Conservation (phyloP, 768 basidiomycete genomes). For the Polyporus arcularius region DNA sequence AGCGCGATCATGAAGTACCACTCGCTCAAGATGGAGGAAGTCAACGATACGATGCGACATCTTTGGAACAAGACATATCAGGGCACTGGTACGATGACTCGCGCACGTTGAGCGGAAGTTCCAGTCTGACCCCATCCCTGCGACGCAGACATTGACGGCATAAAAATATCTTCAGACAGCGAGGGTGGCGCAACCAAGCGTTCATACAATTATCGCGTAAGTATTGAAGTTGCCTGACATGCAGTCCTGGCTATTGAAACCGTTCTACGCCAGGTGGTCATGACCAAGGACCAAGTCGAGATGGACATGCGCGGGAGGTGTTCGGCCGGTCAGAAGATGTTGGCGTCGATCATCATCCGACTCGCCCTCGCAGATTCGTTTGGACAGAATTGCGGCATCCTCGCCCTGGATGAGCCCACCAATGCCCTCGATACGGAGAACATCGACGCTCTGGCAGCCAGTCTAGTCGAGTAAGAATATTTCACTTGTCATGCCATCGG, state of each 20-base stretch:
- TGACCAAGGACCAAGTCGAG: slow-evolving; percentile 98
- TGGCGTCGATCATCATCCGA: slow-evolving; percentile 97
- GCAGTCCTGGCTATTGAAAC: slow-evolving; percentile 5
- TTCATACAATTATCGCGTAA: slow-evolving; percentile 94
- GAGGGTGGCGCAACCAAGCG: slow-evolving; percentile 90
- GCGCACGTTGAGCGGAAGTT: not conserved
- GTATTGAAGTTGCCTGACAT: slow-evolving; percentile 24
- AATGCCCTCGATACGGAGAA: slow-evolving; percentile 97
- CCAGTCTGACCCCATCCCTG: slow-evolving; percentile 1
- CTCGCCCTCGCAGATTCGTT: slow-evolving; percentile 97
- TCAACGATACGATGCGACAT: slow-evolving; percentile 96
- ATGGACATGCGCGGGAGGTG: slow-evolving; percentile 99
- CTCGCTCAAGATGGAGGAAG: slow-evolving; percentile 97
- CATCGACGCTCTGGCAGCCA: slow-evolving; percentile 89
- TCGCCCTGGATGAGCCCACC: slow-evolving; percentile 97
- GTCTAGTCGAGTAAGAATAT: slow-evolving; percentile 81
- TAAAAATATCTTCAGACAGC: slow-evolving; percentile 90
- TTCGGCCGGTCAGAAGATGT: slow-evolving; percentile 97
- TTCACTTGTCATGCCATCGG: not conserved
- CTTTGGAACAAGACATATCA: slow-evolving; percentile 99
- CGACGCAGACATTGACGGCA: slow-evolving; percentile 89
- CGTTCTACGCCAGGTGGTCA: slow-evolving; percentile 74
- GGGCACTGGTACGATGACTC: slow-evolving; percentile 72
- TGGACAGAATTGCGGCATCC: slow-evolving; percentile 95
- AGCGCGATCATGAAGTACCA: slow-evolving; percentile 99